Base-by-base conservation (phyloP, 1,284 basidiomycete genomes). In the Lentinula novae-zelandiae region DNA sequence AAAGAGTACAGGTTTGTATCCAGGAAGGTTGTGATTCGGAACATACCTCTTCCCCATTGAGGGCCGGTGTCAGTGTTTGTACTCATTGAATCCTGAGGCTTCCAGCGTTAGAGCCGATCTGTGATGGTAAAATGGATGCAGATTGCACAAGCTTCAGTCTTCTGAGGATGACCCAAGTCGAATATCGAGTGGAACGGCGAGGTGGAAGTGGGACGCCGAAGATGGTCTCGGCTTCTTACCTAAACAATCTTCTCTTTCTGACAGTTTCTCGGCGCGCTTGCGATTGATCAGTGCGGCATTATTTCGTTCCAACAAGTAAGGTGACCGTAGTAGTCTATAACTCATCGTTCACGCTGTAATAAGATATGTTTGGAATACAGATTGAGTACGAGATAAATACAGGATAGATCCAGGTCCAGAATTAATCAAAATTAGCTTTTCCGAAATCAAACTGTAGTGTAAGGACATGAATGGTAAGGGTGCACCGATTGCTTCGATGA, bases 21-120 rank as follows among this genome's bases (percentile, higher is more conserved):
- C 12, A 51, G 27, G 13, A 51, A 17, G 31, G 27, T 38, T 53
- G 51, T n/a, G 33, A 12, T 36, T 46, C 33, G 42, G 33, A 56
- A 57, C 57, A 52, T 58, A 58, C 57, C 57, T 58, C 57, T 58
- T 42, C 57, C 57, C 57, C 57, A 58, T 52, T 53, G 36, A 56
- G 54, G 33, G 36, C 42, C 39, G 13, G 33, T 50, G 27, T 53
- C 39, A 3, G 36, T 58, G 39, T 52, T 52, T 42, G 57, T 17
- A 31, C 40, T 52, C 57, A 58, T 58, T 42, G 57, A 56, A 58
- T 51, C 12, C n/a, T 20, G 9, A 50, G 34, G 33, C 33, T 58
- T 58, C n/a, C 13, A 58, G 57, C 36, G 36, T 52, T 8, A 46
- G 22, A 12, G 8, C 34, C 20, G 34, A 49, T 46, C 50, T 33